Evolutionary conservation across 306 rosid genomes (phyloP), one percentile per base, ranked within the genome.

Genomic region (Dalbergia cochinchinensis): DNA sequence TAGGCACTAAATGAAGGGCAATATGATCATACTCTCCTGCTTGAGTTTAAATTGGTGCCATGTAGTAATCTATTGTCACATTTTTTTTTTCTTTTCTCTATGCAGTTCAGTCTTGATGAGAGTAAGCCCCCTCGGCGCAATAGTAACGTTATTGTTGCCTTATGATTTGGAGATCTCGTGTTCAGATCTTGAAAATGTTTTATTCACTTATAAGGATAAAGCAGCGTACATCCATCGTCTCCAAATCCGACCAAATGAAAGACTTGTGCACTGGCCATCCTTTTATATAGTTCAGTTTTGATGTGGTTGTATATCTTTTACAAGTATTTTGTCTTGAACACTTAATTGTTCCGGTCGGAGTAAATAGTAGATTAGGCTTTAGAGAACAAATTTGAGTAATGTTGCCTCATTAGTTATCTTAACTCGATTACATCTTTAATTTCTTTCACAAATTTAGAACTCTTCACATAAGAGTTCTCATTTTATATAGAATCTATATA

Each of bases 1-100:
- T 42, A 11, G 59, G 7, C 18, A 58, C 55, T 37, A 48, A 42
- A 19, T 39, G 11, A 78, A 63, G 33, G 18, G 57, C 1, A 74
- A 69, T 54, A 50, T 50, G 33, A 41, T 19, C 55, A 41, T 35
- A 65, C 7, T 72, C 20, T 42, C 41, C 19, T 71, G 18, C 41
- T 41, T n/a, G 72, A 70, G 37, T 42, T 54, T 48, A 37, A 51
- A 33, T 54, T 55, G 14, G 55, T 42, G 54, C 39, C 9, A 11
- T 76, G 48, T 19, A 60, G 55, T 68, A 45, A 35, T 11, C 45
- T 73, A 3, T 55, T 65, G 64, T 2, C 37, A 69, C n/a, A 41
- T 37, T 3, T 69, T 34, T 51, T 82, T 39, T 74, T 33, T 13
- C 19, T 37, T 6, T 14, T 2, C 74, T 70, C 9, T 11, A n/a